phyloP scores from a whole-genome alignment of 306 rosid species.

The Casuarina equisetifolia region DNA sequence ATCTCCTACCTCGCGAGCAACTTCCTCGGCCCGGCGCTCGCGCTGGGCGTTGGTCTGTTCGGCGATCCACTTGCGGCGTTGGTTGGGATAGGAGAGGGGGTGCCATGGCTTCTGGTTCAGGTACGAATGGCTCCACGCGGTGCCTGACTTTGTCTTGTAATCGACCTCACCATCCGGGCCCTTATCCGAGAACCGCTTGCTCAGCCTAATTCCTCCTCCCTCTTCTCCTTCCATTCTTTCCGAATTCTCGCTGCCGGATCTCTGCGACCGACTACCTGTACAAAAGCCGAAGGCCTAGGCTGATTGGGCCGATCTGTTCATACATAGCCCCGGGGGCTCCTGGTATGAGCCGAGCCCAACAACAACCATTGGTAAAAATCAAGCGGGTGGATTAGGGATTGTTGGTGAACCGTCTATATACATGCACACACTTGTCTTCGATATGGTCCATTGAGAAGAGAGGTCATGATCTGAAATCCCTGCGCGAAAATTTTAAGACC shows the following conservation, averaged over 20 bases:
- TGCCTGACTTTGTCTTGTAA: slow-evolving; percentile 79
- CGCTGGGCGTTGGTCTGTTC: slow-evolving; percentile 78
- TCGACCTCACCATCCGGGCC: slow-evolving; percentile 64
- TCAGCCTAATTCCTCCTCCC: slow-evolving; percentile 69
- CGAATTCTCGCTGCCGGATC: background rate
- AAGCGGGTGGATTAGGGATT: too few species aligned
- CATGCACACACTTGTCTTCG: too few species aligned
- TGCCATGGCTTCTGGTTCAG: slow-evolving; percentile 99
- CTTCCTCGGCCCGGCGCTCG: slow-evolving; percentile 69
- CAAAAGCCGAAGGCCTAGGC: too few species aligned
- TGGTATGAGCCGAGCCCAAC: too few species aligned
- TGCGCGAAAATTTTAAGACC: too few species aligned
- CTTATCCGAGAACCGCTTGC: slow-evolving; percentile 70
- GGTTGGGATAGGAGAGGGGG: slow-evolving; percentile 96
- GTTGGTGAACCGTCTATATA: too few species aligned
- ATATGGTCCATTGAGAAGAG: too few species aligned
- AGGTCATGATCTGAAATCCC: too few species aligned
- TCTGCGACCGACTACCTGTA: background rate
- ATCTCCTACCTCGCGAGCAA: slow-evolving; percentile 72
- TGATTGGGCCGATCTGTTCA: too few species aligned
- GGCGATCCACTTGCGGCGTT: slow-evolving; percentile 98
- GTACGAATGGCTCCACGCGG: slow-evolving; percentile 94
- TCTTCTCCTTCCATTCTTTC: slow-evolving; percentile 82
- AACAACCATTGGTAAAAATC: too few species aligned
- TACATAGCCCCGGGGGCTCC: too few species aligned